Base-by-base conservation (phyloP, 257 asterid species). In the Catharanthus roseus region DNA sequence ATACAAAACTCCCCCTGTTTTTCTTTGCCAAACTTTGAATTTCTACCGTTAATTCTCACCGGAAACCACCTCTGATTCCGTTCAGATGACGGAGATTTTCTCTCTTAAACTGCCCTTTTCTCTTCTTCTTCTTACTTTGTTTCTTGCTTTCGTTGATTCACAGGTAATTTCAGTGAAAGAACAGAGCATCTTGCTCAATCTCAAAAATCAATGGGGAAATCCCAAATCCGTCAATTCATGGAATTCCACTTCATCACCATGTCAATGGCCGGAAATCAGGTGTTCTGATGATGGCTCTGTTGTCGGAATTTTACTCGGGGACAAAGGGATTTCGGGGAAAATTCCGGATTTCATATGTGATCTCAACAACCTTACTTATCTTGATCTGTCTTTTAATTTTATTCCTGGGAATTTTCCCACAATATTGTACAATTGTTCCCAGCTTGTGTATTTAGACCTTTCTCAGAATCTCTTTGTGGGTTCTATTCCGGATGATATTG, bases 381-480 rank as follows among this genome's bases (percentile, higher is more conserved):
- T 93, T 34, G 77, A 78, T 63, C 84, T 93, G 1, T 21, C 84
- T 1, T 21, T 0, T 62, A 91, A 91, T 70, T 72, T 5, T 3
- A 78, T 91, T 67, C 39, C 78, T 0, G 91, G 90, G 2, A 41
- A 73, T 13, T 93, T 93, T 71, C 96, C 96, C 0, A 24, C 78
- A 0, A 76, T 67, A n/a, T 15, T 93, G 6, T 82, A 83, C 47
- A 82, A 67, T 78, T 93, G 90, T 75, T 75, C 96, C 1, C 82
- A 77, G 38, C 93, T 93, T 44, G 72, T 67, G 34, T 6, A 54
- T 24, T 70, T 93, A 11, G 84, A 90, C 82, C 82, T 93, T 33
- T 83, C 96, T 4, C 96, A 89, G 65, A 93, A 93, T 76, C 6
- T 1, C 12, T 78, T 89, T 33, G 84, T 82, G 1, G 96, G 96